phyloP scores from a whole-genome alignment of 2,329 filamentous ascomycete genomes.

The Calonectria pseudoreteaudii region DNA sequence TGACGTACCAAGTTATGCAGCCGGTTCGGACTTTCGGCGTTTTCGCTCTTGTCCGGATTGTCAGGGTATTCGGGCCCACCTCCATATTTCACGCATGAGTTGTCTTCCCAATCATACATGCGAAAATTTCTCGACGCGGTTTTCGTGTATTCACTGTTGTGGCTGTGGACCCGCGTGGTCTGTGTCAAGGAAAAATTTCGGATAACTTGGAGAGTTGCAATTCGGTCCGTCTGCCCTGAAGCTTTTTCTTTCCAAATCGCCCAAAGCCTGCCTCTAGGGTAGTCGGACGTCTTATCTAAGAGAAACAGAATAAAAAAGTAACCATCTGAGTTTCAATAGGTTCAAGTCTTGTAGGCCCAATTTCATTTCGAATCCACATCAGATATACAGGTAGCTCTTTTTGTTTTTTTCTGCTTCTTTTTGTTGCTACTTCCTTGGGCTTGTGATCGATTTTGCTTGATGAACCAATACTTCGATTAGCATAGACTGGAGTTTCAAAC shows the following conservation, averaged over 20 bases:
- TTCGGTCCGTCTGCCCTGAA: too few relatives aligned
- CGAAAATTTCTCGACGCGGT: not conserved
- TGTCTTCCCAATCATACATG: not conserved
- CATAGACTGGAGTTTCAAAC: too few relatives aligned
- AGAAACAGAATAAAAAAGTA: not conserved
- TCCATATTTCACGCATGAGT: not conserved
- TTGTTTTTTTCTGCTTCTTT: too few relatives aligned
- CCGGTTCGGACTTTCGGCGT: not conserved
- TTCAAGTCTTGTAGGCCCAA: not conserved
- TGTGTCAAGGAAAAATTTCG: not conserved
- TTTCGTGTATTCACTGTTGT: not conserved
- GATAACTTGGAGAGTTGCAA: not conserved
- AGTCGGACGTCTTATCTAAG: too few relatives aligned
- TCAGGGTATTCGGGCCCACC: not conserved
- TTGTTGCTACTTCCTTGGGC: too few relatives aligned
- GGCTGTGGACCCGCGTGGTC: not conserved
- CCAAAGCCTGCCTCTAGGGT: not conserved
- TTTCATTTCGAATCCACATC: too few relatives aligned
- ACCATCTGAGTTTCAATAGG: too few relatives aligned
- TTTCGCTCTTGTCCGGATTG: not conserved
- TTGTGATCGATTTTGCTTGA: too few relatives aligned
- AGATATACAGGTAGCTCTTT: too few relatives aligned
- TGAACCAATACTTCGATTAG: too few relatives aligned
- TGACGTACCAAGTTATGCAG: not conserved
- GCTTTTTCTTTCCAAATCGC: not conserved